Evolutionary conservation across 2,329 filamentous ascomycete genomes (phyloP).

Genomic region (Ophiostoma ips): DNA sequence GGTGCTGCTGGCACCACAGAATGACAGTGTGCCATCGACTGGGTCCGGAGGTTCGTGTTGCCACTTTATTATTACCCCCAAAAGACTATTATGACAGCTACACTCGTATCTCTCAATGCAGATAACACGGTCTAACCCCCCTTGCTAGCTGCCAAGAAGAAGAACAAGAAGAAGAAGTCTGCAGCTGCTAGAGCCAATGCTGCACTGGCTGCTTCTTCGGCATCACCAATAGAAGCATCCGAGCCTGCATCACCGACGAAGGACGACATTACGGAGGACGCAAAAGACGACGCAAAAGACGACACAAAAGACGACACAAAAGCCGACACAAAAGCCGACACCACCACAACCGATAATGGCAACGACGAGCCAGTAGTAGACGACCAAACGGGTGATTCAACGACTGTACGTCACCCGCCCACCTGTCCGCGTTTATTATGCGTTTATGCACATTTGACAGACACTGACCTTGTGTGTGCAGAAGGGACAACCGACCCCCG

Average conservation of each 20-base stretch:
- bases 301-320: conserved; percentile 16
- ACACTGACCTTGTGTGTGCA: background rate
- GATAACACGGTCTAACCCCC: too few relatives aligned
- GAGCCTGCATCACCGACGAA: conserved; percentile 5
- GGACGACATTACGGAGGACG: conserved; percentile 12
- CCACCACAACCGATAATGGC: conserved; percentile 2
- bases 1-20: conserved; percentile 6
- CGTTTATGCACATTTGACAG: too few relatives aligned
- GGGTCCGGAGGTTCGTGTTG: conserved; percentile 8
- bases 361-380: background rate
- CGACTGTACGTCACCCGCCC: background rate
- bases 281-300: conserved; percentile 1
- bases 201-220: conserved; percentile 7
- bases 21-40: conserved; percentile 5
- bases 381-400: background rate
- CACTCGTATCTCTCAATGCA: too few relatives aligned
- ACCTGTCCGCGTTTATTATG: background rate
- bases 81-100: too few relatives aligned
- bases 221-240: conserved; percentile 11
- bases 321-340: conserved; percentile 14
- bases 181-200: conserved; percentile 30
- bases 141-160: conserved; percentile 36
- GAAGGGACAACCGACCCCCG: background rate
- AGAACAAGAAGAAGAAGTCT: conserved; percentile 43
- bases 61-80: background rate